Conservation (phyloP, 371 early-diverging fungal genomes). For the Circinella minor region DNA sequence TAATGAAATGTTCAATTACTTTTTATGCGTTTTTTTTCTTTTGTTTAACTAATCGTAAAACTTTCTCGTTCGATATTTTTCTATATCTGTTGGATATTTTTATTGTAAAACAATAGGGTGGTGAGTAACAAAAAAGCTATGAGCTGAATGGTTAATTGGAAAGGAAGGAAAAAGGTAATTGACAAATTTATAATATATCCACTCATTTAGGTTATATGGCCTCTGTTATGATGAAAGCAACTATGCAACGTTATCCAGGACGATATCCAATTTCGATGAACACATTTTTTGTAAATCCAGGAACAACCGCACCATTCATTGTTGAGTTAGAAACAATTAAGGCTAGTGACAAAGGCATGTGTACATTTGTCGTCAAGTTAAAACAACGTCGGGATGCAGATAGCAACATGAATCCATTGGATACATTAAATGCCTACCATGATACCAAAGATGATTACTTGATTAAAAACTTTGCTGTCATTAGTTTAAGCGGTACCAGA, state of each 20-base stretch:
- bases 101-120: no score
- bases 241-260: not conserved
- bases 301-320: not conserved
- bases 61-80: no score
- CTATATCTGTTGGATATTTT: no score
- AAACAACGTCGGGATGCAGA: not conserved
- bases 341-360: not conserved
- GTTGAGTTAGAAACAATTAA: conserved; percentile 1
- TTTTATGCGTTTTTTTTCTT: no score
- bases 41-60: no score
- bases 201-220: conserved; percentile 6
- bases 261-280: not conserved
- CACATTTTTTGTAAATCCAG: not conserved
- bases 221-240: not conserved
- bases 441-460: not conserved
- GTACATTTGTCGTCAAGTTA: not conserved
- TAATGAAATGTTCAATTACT: no score
- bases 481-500: not conserved
- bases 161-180: no score
- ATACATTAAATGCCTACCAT: not conserved
- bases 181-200: not conserved
- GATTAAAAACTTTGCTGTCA: not conserved
- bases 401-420: not conserved
- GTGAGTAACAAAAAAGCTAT: no score
- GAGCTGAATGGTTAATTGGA: no score